Base-by-base conservation (phyloP, 345 rosid species). In the Eucalyptus microcorys region DNA sequence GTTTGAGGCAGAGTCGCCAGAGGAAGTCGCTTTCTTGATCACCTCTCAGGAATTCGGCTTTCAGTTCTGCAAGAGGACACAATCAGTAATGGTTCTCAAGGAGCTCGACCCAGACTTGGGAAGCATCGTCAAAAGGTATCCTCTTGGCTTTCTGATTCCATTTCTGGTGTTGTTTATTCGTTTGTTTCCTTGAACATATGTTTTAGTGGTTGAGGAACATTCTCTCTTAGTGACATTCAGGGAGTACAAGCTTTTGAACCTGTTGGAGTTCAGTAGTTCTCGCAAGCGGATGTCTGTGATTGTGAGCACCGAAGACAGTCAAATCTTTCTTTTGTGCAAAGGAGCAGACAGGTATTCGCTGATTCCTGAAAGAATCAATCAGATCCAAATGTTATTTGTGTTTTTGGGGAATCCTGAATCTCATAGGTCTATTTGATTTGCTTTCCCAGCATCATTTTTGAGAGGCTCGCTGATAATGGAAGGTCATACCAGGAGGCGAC, bases 1-100 rank as follows among this genome's bases (percentile, higher is more conserved):
- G 47, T 97, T 94, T 86, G 99, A 97, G 92, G 99, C 99, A 55
- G 99, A 97, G 89, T 97, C 99, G 45, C 99, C 98, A 8, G 99
- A 97, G 88, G 99, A 97, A 91, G 96, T 92, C 14, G 91, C 97
- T 83, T 97, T 97, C 91, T 91, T 97, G 76, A 91, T 95, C 86
- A 94, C 99, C 27, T 91, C 99, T 34, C 92, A 92, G 90, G 99
- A 97, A 92, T 92, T 97, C 84, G 98, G 98, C 37, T 93, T 95
- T 89, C 94, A 94, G 87, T 96, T 96, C 89, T 93, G 80, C 86
- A 90, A 90, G 90, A 92, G 99, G 89, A 96, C 97, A 48, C 99
- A 96, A 80, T 93, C 98, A 52, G 90, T 91, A 22, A 93, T 95
- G 92, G 89, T 94, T 88, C 88, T 95, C 15, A 90, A 91, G 86